A percentile compares a stretch with the other conserved stretches of the same genome.
phyloP scores from a whole-genome alignment of 176 grass and related monocot genomes.

The Aegilops longissima region DNA sequence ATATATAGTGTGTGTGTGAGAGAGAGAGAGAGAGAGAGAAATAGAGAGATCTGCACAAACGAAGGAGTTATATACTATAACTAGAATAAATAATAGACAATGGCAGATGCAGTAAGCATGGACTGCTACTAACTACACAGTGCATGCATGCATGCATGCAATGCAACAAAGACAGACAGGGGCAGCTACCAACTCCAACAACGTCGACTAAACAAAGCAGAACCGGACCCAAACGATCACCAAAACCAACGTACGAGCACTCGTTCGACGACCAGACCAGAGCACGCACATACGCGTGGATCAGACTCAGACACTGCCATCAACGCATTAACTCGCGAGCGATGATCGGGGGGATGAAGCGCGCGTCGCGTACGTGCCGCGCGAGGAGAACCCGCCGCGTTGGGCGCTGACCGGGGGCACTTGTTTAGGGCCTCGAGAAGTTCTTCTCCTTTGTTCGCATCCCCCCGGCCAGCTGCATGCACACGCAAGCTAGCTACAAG shows the following conservation, averaged over 20 bases:
- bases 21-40: too few relatives aligned
- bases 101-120: too few relatives aligned
- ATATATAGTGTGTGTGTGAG: background rate
- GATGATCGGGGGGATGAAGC: background rate
- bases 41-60: background rate
- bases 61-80: background rate
- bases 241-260: background rate
- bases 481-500: background rate
- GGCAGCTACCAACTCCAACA: conserved; percentile 35
- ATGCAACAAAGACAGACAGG: conserved; percentile 3
- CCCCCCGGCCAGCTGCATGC: conserved; percentile 3
- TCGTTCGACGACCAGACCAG: background rate
- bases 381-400: conserved; percentile 62
- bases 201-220: conserved; percentile 5
- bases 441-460: conserved; percentile 48
- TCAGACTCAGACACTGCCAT: background rate
- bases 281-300: background rate
- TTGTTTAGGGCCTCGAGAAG: conserved; percentile 59
- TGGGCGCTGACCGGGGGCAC: conserved; percentile 50
- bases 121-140: background rate
- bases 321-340: conserved; percentile 3
- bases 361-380: background rate
- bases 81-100: background rate
- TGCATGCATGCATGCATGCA: background rate
- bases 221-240: background rate